Base-by-base conservation (phyloP, 1,139 yeast genomes). In the Suhomyces taliae region DNA sequence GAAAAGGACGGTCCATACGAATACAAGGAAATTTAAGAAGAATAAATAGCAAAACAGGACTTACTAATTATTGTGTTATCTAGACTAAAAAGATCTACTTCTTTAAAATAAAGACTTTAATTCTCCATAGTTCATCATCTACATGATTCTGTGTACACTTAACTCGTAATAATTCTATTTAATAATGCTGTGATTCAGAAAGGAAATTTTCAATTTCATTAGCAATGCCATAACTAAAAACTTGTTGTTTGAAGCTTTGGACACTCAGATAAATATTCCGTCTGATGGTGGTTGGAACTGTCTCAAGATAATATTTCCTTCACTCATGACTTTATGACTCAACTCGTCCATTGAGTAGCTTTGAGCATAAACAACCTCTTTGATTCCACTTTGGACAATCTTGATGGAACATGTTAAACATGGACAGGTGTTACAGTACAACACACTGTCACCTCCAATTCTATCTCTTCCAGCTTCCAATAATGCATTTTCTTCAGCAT, bases 351-450 rank as follows among this genome's bases (percentile, higher is more conserved):
- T 93, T 41, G 93, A 85, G 63, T 93, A 93, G 50, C 90, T 82
- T 65, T 88, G 95, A 3, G 96, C 89, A 61, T 90, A 93, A 4
- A 93, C 96, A n/a, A 93, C 98, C 64, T 91, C 97, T 32, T 74
- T 76, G 42, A 93, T 85, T 1, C 99, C 99, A 55, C 88, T 79
- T 66, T 93, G 99, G 8, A 90, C 96, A 45, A 93, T 91, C 67
- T 93, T 93, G 41, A 93, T 90, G 7, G 96, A 84, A 65, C 99
- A 93, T 0, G 99, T 95, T 51, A 93, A 72, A 63, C 99, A 95
- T 0, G 99, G 99, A 61, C 98, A 93, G 0, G 99, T 93, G 64
- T 93, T 93, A 67, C 99, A 95, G 66, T 93, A 93, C 47, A 93
- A 68, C 0, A 82, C 84, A 36, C 66, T 57, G n/a, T 55, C 60